Evolutionary conservation across 352 stramenopile species (phyloP), one percentile per base, ranked within the genome.

Genomic region (Globisporangium takayamanum): DNA sequence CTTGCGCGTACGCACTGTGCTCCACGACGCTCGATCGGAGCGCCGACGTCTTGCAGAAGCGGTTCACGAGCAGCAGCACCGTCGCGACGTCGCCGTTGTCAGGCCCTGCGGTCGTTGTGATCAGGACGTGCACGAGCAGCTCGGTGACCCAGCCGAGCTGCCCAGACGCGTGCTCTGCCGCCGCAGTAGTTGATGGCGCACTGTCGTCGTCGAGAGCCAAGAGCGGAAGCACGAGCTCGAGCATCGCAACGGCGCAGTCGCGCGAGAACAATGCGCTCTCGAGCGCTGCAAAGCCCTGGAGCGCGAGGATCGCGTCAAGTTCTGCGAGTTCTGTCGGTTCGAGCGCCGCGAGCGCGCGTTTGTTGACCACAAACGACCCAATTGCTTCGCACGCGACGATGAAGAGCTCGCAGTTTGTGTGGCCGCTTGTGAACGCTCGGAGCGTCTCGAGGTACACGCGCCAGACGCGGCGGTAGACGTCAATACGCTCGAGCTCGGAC

Each of bases 231-330:
- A 55, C 64, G 12, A 80, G 55, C 44, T 91, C 77, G 33, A 89
- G 59, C 14, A 89, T 33, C 16, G 63, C 66, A n/a, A 78, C 62
- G 37, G 85, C 70, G 42, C 74, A 85, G 2, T 89, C 78, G 28
- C 87, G 69, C 18, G 78, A 83, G 57, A 80, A 80, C 16, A 70
- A 50, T 2, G 56, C 72, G 15, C 59, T 59, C 49, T 81, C 73
- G 15, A 84, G 66, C 25, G 76, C 69, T 15, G 59, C 59, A 18
- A 74, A 60, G 37, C 71, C 62, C 7, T 63, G 58, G 12, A 52
- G 22, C 20, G 42, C 51, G 12, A 63, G 42, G 44, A 59, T 2
- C 25, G 50, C 44, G 42, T 47, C 22, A 0, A 63, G 33, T 12
- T 86, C 67, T 1, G 57, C 49, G 44, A 70, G 65, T 15, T 81